Evolutionary conservation across 768 basidiomycete genomes (phyloP), one percentile per base, ranked within the genome.

Genomic region (Xerocomus brunneocitrinus): DNA sequence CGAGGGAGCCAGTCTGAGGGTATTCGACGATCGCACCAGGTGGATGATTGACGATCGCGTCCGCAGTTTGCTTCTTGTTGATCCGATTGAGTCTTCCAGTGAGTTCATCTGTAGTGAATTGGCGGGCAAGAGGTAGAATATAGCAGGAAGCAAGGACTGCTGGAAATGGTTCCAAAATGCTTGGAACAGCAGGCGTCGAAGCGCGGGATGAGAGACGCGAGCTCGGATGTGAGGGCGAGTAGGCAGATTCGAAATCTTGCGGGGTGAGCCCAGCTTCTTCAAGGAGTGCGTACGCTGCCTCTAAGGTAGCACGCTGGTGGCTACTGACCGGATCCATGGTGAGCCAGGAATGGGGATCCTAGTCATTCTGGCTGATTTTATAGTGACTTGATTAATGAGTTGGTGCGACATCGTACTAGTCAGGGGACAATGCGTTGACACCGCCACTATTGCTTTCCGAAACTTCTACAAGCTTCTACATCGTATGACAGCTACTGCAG

Each of bases 201-300:
- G 43, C 27, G 27, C 25, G 43, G 27, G 43, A 44, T 9, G 43
- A 44, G 27, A 44, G 43, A 24, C 14, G 43, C 12, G 43, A 44
- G 27, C 25, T 28, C 5, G 43, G n/a, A 44, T 28, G 28, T 5
- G 28, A 44, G 8, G 50, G 44, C 2, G 30, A 36, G 14, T 19
- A 51, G 16, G 24, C 19, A 30, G 30, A 51, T 30, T 51, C 50
- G 14, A 51, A 32, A 28, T 51, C 50, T 7, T 3, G 4, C 14
- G 30, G 50, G 3, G 19, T 44, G 31, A 43, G 50, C n/a, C 50
- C 50, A 51, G 41, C 50, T 42, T 5, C n/a, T 30, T 51, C 50
- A 44, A 43, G 50, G 50, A 51, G 50, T 13, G 13, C 27, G 10
- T 51, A 28, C 22, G 41, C 50, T 13, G 22, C 28, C 34, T 51